These are phyloP conservation scores for Macrotyloma uniflorum DNA, from an alignment of 306 rosid genomes.

Conservation along the genomic window DNA sequence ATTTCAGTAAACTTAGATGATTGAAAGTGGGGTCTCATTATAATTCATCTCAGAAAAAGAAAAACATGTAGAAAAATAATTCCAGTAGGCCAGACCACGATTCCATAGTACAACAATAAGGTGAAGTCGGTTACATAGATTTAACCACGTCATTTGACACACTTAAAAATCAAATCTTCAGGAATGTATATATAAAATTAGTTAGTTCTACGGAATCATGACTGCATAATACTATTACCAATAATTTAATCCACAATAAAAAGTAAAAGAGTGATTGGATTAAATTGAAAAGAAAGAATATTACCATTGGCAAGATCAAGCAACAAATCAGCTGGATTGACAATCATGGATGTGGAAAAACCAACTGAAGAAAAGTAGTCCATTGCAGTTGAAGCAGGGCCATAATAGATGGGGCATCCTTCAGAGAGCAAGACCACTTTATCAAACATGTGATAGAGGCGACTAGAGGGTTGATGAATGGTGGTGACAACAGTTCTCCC, in stretches of 20 bases:
- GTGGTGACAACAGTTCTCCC: conserved; percentile 87
- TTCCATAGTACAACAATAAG: background rate
- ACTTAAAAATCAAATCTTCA: too few relatives aligned
- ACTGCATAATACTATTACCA: background rate
- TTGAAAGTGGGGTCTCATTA: conserved; percentile 2
- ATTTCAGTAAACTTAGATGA: background rate
- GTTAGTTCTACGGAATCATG: too few relatives aligned
- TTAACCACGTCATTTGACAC: too few relatives aligned
- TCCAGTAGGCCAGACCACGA: background rate
- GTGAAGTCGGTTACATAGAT: too few relatives aligned
- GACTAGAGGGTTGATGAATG: conserved; percentile 86
- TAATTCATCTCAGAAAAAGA: background rate
- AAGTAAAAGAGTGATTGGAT: background rate
- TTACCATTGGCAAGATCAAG: conserved; percentile 92
- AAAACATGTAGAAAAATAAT: background rate
- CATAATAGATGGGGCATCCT: conserved; percentile 72
- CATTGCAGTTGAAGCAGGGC: conserved; percentile 63
- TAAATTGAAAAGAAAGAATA: background rate
- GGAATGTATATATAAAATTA: too few relatives aligned
- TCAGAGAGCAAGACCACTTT: conserved; percentile 75
- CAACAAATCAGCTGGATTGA: conserved; percentile 83
- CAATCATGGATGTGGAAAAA: conserved; percentile 60
- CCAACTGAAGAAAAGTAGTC: conserved; percentile 70
- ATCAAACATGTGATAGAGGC: conserved; percentile 82
- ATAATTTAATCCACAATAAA: background rate